Evolutionary conservation across 2,329 filamentous ascomycete species (phyloP).

Genomic region (Fusarium pininemorale): DNA sequence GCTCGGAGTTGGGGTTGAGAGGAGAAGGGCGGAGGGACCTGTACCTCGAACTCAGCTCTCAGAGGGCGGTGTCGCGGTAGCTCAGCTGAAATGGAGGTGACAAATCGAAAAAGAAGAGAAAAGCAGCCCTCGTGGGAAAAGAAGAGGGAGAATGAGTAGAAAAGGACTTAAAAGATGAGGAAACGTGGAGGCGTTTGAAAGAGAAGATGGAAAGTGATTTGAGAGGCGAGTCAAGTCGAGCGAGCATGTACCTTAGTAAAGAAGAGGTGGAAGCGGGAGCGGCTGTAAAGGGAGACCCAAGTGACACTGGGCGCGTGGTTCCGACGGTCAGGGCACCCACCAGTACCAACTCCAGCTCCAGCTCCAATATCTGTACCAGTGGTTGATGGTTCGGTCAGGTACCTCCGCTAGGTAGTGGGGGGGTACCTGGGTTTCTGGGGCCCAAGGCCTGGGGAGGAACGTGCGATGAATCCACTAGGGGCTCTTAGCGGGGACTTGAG

Average conservation of each 20-base stretch:
- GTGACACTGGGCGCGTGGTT: constrained; percentile 34
- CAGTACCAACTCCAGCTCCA: background rate
- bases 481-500: constrained; percentile 18
- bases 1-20: background rate
- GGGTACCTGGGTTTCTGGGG: background rate
- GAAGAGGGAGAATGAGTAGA: background rate
- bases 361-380: background rate
- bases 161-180: constrained; percentile 14
- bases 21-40: constrained; percentile 1
- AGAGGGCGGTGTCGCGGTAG: background rate
- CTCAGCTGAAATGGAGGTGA: background rate
- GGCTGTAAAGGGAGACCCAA: constrained; percentile 14
- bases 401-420: constrained; percentile 20
- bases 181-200: constrained; percentile 17
- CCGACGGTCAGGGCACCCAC: constrained; percentile 15
- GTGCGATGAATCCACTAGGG: constrained; percentile 22
- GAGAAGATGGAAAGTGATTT: constrained; percentile 15
- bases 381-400: constrained; percentile 6
- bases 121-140: background rate
- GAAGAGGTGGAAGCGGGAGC: constrained; percentile 3
- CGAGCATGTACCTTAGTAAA: background rate
- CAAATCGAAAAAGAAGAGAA: background rate
- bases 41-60: background rate
- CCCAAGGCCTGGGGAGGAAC: constrained; percentile 7
- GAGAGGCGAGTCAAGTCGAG: background rate